These are phyloP conservation scores for Arachnopeziza araneosa DNA, from an alignment of 2,329 filamentous ascomycete genomes.

Conservation along the genomic window DNA sequence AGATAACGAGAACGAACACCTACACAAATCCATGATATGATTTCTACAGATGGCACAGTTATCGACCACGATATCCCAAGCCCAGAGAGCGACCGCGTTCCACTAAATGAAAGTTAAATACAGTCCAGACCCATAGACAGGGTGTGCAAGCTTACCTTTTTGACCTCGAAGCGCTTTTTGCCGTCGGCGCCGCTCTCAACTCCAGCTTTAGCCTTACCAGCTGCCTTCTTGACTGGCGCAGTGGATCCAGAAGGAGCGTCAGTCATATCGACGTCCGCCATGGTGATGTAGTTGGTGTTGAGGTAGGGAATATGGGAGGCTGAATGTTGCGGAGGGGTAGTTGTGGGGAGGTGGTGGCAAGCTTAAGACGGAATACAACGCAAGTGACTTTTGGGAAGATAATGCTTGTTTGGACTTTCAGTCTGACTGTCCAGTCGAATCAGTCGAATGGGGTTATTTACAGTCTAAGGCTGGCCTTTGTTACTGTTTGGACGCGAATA, in stretches of 20 bases:
- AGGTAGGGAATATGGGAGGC: not conserved
- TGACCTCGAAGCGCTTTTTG: constrained; percentile 97
- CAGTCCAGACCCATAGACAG: not conserved
- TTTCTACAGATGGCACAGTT: constrained; percentile 99
- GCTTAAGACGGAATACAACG: not conserved
- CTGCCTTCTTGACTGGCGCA: constrained; percentile 51
- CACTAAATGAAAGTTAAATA: constrained; percentile 52
- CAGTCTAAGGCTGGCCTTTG: not conserved
- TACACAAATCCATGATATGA: constrained; percentile 99
- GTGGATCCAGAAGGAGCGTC: constrained; percentile 59
- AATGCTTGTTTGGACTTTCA: not conserved
- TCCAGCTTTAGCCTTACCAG: constrained; percentile 42
- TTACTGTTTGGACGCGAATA: not conserved
- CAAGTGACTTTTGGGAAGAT: not conserved
- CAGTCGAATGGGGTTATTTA: not conserved
- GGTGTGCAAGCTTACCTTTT: constrained; percentile 63
- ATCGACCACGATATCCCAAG: constrained; percentile 98
- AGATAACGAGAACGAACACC: constrained; percentile 28
- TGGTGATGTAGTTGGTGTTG: constrained; percentile 35
- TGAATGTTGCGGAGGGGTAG: constrained; percentile 17
- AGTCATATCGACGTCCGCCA: constrained; percentile 97
- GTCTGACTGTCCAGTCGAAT: not conserved
- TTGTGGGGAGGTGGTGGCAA: not conserved
- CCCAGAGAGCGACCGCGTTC: constrained; percentile 98
- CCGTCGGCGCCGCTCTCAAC: constrained; percentile 52